phyloP scores from a whole-genome alignment of 192 early-diverging fungal species.

The Chytriomyces sp. region DNA sequence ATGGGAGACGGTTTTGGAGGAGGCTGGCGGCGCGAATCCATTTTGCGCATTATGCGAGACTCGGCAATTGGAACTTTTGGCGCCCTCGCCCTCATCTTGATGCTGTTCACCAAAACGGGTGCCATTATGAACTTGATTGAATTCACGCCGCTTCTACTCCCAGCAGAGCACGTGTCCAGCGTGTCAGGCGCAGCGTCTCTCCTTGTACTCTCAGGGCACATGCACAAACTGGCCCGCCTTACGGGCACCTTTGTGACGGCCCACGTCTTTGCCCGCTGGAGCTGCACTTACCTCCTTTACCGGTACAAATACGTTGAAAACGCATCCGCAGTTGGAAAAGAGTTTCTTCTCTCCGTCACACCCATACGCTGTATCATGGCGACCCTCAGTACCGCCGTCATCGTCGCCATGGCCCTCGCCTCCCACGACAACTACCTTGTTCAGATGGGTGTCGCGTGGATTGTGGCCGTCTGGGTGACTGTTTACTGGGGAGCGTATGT shows the following conservation, averaged over 20 bases:
- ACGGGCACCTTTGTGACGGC: slow-evolving; percentile 16
- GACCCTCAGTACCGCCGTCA: slow-evolving; percentile 13
- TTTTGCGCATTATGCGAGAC: slow-evolving; percentile 38
- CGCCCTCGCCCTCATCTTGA: slow-evolving; percentile 20
- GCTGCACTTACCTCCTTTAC: slow-evolving; percentile 34
- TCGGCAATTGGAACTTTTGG: slow-evolving; percentile 30
- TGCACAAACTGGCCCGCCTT: slow-evolving; percentile 5
- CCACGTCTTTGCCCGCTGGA: slow-evolving; percentile 37
- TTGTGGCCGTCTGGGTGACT: slow-evolving; percentile 9
- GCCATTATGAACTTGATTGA: slow-evolving; percentile 11
- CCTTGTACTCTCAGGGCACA: background rate
- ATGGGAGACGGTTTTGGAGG: slow-evolving; percentile 42
- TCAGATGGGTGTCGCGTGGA: background rate
- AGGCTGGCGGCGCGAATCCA: slow-evolving; percentile 26
- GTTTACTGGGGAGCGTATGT: slow-evolving; percentile 28
- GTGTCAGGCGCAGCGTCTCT: background rate
- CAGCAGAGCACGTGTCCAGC: background rate
- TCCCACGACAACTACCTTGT: background rate
- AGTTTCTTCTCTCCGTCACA: slow-evolving; percentile 35
- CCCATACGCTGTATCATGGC: slow-evolving; percentile 18
- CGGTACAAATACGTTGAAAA: slow-evolving; percentile 39
- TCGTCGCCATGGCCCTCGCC: slow-evolving; percentile 12
- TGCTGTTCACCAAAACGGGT: slow-evolving; percentile 10
- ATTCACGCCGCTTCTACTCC: background rate
- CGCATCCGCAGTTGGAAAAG: slow-evolving; percentile 34